These are phyloP conservation scores for Vigna radiata DNA, from an alignment of 306 rosid genomes.

Conservation along the genomic window DNA sequence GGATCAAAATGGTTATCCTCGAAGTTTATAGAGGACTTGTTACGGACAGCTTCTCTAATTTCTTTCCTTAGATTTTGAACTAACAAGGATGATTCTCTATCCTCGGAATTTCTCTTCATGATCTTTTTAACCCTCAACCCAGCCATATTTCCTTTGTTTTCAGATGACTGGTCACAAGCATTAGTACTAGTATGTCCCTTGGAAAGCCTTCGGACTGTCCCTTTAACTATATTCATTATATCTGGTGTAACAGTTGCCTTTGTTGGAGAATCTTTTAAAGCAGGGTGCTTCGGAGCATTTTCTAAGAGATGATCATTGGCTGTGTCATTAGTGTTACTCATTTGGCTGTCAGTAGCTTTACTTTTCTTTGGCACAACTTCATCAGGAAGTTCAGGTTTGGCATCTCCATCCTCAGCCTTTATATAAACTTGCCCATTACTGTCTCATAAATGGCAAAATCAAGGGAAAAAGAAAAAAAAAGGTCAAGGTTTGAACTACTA, in stretches of 20 bases:
- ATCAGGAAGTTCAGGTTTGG: constrained; percentile 51
- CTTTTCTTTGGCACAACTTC: constrained; percentile 58
- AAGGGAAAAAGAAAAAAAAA: constrained; percentile 14
- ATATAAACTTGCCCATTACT: constrained; percentile 56
- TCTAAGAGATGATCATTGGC: constrained; percentile 46
- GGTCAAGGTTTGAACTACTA: constrained; percentile 41
- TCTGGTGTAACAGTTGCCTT: constrained; percentile 52
- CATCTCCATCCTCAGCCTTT: constrained; percentile 58
- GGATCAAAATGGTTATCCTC: constrained; percentile 80
- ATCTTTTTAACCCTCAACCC: constrained; percentile 95
- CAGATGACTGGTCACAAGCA: constrained; percentile 52
- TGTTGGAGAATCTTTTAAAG: constrained; percentile 47
- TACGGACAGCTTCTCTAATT: constrained; percentile 88
- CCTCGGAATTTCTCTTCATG: constrained; percentile 82
- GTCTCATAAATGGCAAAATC: constrained; percentile 45
- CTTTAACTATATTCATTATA: constrained; percentile 80
- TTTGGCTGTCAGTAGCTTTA: constrained; percentile 55
- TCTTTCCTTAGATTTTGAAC: constrained; percentile 86
- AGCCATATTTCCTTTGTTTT: constrained; percentile 61
- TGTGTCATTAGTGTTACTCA: constrained; percentile 43
- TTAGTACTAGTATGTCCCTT: constrained; percentile 51
- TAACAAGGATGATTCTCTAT: constrained; percentile 73
- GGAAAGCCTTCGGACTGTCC: constrained; percentile 60
- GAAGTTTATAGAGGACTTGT: constrained; percentile 69
- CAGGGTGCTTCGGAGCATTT: constrained; percentile 45